phyloP scores from a whole-genome alignment of 2,329 filamentous ascomycete species.

The Penicillium sp. region DNA sequence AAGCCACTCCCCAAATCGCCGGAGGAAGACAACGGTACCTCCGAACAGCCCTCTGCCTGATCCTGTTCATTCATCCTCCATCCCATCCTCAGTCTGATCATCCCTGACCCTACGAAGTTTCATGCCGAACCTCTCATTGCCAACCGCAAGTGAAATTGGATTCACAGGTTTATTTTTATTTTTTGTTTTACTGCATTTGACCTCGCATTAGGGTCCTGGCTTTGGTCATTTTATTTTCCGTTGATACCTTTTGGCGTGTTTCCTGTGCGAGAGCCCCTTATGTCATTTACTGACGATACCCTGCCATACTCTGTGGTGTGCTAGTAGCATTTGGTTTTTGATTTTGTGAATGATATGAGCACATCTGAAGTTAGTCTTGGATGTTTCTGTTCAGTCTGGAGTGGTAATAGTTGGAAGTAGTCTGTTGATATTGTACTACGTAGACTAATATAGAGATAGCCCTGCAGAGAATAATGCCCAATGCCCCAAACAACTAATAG shows the following conservation, averaged over 20 bases:
- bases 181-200: constrained; percentile 1
- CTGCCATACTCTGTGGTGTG: constrained; percentile 18
- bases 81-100: neutral
- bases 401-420: neutral
- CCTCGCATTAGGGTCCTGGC: constrained; percentile 2
- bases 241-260: constrained; percentile 17
- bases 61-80: neutral
- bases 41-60: constrained; percentile 1
- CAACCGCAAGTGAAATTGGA: neutral
- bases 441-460: neutral
- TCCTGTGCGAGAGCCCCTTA: constrained; percentile 11
- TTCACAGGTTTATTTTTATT: neutral
- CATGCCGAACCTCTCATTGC: neutral
- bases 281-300: constrained; percentile 27
- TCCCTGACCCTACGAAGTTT: neutral
- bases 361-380: neutral
- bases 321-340: constrained; percentile 8
- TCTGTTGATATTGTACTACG: neutral
- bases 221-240: constrained; percentile 5
- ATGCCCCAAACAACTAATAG: neutral
- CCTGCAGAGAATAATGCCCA: neutral
- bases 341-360: constrained; percentile 5
- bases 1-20: neutral
- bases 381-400: neutral
- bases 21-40: neutral